These are phyloP conservation scores for Rosellinia necatrix DNA, from an alignment of 2,329 filamentous ascomycete genomes.

Conservation along the genomic window DNA sequence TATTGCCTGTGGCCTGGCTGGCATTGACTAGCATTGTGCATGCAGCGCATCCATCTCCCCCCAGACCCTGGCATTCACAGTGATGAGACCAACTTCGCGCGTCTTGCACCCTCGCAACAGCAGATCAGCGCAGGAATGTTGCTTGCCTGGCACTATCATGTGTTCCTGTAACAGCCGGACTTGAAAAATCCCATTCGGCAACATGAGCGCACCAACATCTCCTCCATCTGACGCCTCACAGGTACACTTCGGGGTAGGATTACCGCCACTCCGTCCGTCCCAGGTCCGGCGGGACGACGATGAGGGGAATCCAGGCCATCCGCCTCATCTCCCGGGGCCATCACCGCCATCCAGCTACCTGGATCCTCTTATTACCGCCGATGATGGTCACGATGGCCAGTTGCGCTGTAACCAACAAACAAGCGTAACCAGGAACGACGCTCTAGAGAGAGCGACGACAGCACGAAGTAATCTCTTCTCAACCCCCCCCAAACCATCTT, in stretches of 20 bases:
- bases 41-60: background rate
- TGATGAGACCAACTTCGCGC: background rate
- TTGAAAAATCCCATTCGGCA: slow-evolving; percentile 6
- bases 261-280: slow-evolving; percentile 4
- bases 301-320: background rate
- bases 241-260: slow-evolving; percentile 30
- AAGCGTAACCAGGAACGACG: background rate
- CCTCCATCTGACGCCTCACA: slow-evolving; percentile 36
- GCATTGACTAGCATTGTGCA: background rate
- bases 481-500: slow-evolving; percentile 16
- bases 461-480: slow-evolving; percentile 1
- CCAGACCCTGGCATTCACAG: background rate
- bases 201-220: slow-evolving; percentile 33
- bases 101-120: background rate
- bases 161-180: background rate
- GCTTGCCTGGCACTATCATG: background rate
- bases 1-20: too few relatives aligned
- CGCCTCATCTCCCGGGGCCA: background rate
- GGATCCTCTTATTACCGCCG: slow-evolving; percentile 19
- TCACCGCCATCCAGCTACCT: slow-evolving; percentile 16
- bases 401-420: background rate
- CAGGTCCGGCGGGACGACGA: background rate
- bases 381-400: slow-evolving; percentile 9
- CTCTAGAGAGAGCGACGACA: background rate
- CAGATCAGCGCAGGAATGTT: background rate